Evolutionary conservation across 768 basidiomycete species (phyloP).

Genomic region (Suillus alpinus): DNA sequence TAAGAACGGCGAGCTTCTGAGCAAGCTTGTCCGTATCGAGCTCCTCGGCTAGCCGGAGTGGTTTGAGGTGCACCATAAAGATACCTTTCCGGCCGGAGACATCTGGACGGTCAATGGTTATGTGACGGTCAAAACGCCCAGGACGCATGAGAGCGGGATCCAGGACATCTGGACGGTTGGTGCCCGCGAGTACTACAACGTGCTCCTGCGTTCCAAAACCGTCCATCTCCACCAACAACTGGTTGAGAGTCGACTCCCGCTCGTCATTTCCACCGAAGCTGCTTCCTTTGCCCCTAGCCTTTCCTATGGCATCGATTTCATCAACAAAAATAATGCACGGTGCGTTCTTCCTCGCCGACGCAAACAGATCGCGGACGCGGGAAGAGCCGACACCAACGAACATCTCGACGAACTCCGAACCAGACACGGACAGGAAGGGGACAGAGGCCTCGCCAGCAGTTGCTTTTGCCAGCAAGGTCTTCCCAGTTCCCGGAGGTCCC

Average conservation of each 20-base stretch:
- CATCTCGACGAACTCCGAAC: conserved; percentile 99
- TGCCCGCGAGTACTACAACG: conserved; percentile 94
- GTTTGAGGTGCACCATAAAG: conserved; percentile 87
- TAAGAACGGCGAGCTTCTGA: conserved; percentile 92
- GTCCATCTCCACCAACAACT: conserved; percentile 98
- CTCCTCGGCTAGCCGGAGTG: conserved; percentile 64
- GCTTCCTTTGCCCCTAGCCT: conserved; percentile 76
- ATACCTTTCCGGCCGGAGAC: conserved; percentile 92
- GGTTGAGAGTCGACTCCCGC: conserved; percentile 95
- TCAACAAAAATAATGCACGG: conserved; percentile 99
- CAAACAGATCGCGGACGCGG: conserved; percentile 95
- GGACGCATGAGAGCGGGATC: conserved; percentile 95
- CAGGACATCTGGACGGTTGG: conserved; percentile 95
- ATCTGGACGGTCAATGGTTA: conserved; percentile 92
- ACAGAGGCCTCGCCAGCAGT: conserved; percentile 98
- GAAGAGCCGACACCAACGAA: conserved; percentile 99
- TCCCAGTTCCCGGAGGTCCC: conserved; percentile 96
- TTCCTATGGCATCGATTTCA: conserved; percentile 99
- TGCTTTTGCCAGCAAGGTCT: conserved; percentile 96
- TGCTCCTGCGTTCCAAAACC: conserved; percentile 98
- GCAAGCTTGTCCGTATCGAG: conserved; percentile 62
- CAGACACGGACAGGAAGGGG: conserved; percentile 97
- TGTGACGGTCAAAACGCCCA: conserved; percentile 96
- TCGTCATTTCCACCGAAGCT: conserved; percentile 95
- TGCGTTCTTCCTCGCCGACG: conserved; percentile 95